Conservation (phyloP, 78 protist genomes). For the Cyanophora paradoxa region DNA sequence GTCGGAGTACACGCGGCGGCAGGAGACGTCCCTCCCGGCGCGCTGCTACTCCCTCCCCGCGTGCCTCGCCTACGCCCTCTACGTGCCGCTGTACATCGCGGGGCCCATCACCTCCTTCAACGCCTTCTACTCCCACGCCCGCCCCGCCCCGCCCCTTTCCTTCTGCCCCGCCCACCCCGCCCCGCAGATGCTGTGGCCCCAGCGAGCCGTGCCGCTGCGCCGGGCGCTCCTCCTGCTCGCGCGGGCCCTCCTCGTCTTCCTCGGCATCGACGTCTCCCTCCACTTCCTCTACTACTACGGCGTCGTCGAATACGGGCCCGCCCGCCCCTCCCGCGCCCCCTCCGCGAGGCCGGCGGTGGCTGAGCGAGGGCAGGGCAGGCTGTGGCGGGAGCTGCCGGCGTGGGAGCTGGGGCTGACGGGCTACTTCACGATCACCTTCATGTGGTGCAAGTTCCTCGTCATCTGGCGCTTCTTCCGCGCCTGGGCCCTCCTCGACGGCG, state of each 20-base stretch:
- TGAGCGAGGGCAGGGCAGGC: too few relatives aligned
- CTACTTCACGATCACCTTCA: background rate
- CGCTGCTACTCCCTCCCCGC: background rate
- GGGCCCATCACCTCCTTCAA: constrained; percentile 44
- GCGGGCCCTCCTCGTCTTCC: background rate
- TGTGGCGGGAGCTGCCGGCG: too few relatives aligned
- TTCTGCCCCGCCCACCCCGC: background rate
- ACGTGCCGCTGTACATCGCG: constrained; percentile 44
- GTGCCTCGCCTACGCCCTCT: constrained; percentile 25
- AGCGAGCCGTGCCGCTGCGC: background rate
- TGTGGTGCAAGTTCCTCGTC: background rate
- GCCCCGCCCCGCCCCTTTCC: background rate
- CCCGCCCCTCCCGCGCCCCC: too few relatives aligned
- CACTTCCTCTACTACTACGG: background rate
- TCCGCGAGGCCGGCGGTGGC: too few relatives aligned
- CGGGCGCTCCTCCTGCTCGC: background rate
- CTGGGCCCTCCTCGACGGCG: constrained; percentile 7
- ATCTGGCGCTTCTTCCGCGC: constrained; percentile 10
- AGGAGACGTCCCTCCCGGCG: background rate
- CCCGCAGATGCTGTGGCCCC: background rate
- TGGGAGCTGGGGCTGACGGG: too few relatives aligned
- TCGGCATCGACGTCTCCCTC: background rate
- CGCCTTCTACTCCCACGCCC: constrained; percentile 22
- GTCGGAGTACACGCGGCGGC: background rate
- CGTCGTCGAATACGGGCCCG: too few relatives aligned